Evolutionary conservation across 2,329 filamentous ascomycete species (phyloP), one percentile per base, ranked within the genome.

Genomic region (Talaromyces funiculosus): DNA sequence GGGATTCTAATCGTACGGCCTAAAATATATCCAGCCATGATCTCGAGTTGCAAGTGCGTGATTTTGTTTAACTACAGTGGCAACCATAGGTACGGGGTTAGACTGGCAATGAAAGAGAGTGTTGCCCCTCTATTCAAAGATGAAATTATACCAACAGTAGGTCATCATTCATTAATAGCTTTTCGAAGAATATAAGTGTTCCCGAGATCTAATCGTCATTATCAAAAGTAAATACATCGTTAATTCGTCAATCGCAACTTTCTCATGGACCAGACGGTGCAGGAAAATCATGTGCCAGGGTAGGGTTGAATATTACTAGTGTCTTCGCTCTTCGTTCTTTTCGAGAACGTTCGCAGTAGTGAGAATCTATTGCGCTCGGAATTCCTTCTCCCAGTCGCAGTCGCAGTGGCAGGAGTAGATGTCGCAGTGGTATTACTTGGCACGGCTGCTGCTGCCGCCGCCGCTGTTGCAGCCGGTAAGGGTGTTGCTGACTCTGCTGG

Each of bases 201-300:
- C 26, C 45, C 26, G 45, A 18, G 18, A 35, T 33, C 26, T 20
- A 26, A 31, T 31, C 20, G n/a, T 53, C 10, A 40, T 40, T 14
- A 18, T 24, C 4, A 22, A 20, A 20, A 16, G 31, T 5, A 54
- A 40, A 54, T 54, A 54, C 35, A 40, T 54, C 20, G 40, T 38
- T 26, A 38, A 40, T 54, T 47, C 35, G 35, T 38, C 51, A 40
- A 29, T 31, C 18, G 18, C 33, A 18, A 42, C n/a, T n/a, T n/a
- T n/a, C n/a, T n/a, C n/a, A n/a, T n/a, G 16, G 18, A 14, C 29
- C 6, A 31, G 9, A 31, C 29, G 4, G 18, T 6, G 4, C 1
- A 20, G 20, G 24, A 18, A 43, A 24, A 53, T 70, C 60, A 75
- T 53, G 73, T 75, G 5, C 73, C 73, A 6, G 73, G 73, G 60